Base-by-base conservation (phyloP, 164 flowering plant genomes). In the Nymphaea thermarum region DNA sequence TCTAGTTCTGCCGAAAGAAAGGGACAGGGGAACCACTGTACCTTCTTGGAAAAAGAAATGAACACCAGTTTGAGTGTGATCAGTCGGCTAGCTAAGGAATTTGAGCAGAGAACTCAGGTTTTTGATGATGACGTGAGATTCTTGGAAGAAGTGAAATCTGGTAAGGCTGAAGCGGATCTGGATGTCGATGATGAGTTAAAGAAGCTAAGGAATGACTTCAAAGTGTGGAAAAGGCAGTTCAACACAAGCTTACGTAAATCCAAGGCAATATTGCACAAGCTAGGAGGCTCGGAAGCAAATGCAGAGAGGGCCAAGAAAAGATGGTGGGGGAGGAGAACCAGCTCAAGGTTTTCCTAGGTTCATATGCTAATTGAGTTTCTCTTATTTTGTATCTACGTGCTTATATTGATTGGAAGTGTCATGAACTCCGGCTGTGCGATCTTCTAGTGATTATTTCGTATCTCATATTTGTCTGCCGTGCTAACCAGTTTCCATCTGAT, bases 41-140 rank as follows among this genome's bases (percentile, higher is more conserved):
- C 68, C 11, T 51, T 60, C 4, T 53, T 73, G 44, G 74, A 69
- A 42, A 71, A 75, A 65, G 78, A 76, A 25, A 88, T 85, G 90
- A 87, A 78, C 70, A 84, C 96, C 6, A 89, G 99, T 65, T 57
- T 91, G 67, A 90, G 90, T 70, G 95, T 90, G 0, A 87, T 94
- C 60, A 82, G 86, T 64, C 85, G 96, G 65, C 68, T 94, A 74
- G 91, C 96, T 4, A 92, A 90, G 67, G 99, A 94, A 75, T 87
- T 94, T 44, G 96, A 90, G 74, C 96, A 87, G 75, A 77, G 99
- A 71, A 87, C 86, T 59, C 93, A 88, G 74, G 89, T 94, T 10
- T 94, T 94, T 71, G 89, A 87, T 3, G 99, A 94, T 65, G 99
- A 94, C 73, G 96, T 96, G 65, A 90, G 90, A 84, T 94, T 94